Evolutionary conservation across 768 basidiomycete genomes (phyloP).

Genomic region (Trametes sanguinea): DNA sequence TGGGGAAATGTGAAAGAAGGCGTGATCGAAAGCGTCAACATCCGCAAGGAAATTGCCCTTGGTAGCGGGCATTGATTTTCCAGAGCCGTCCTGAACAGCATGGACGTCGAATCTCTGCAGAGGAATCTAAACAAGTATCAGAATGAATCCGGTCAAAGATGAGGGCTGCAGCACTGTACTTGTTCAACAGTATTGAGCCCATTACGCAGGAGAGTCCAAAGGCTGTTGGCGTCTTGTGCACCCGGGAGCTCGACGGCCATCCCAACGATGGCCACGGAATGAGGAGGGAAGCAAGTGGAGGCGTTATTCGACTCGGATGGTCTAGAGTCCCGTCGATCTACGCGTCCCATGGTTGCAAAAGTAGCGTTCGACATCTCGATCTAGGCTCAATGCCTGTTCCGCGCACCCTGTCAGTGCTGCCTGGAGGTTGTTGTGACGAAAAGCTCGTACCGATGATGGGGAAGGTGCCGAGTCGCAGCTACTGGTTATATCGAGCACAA

Average conservation of each 20-base stretch:
- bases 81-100: slow-evolving; percentile 36
- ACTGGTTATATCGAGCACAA: too few species aligned
- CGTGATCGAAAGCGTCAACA: slow-evolving; percentile 63
- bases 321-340: too few species aligned
- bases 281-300: background rate
- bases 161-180: slow-evolving; percentile 38
- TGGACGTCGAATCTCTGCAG: slow-evolving; percentile 53
- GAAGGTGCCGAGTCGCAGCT: too few species aligned
- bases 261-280: slow-evolving; percentile 67
- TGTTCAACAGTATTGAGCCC: slow-evolving; percentile 58
- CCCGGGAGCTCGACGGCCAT: slow-evolving; percentile 66
- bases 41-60: slow-evolving; percentile 66
- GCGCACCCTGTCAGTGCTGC: too few species aligned
- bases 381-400: too few species aligned
- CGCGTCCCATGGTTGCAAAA: too few species aligned
- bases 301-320: too few species aligned
- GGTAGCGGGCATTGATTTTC: slow-evolving; percentile 50
- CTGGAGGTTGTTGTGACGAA: too few species aligned
- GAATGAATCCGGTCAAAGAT: background rate
- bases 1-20: slow-evolving; percentile 72
- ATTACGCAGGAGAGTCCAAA: slow-evolving; percentile 62
- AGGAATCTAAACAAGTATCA: slow-evolving; percentile 52
- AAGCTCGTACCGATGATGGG: too few species aligned
- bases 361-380: too few species aligned
- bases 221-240: slow-evolving; percentile 44